phyloP scores from a whole-genome alignment of 2,329 filamentous ascomycete genomes.

The Lecanicillium sp. region DNA sequence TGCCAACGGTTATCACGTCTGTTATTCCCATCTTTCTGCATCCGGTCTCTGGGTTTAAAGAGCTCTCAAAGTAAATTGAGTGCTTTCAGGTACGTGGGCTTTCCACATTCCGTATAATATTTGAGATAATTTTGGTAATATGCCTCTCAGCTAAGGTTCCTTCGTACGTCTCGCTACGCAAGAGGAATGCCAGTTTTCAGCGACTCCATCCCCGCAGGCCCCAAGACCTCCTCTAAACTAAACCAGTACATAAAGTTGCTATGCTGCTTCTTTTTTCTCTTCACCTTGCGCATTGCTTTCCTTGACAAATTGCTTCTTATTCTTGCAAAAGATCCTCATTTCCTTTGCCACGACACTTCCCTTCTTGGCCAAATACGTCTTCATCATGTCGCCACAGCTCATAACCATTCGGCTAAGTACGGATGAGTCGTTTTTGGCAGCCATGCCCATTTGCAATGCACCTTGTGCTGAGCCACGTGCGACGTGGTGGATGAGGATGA shows the following conservation, averaged over 20 bases:
- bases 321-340: conserved; percentile 18
- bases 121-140: too few relatives aligned
- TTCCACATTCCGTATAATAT: too few relatives aligned
- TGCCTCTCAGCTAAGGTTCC: too few relatives aligned
- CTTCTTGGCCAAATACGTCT: conserved; percentile 17
- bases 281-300: neutral
- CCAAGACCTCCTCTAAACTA: too few relatives aligned
- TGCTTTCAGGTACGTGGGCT: neutral
- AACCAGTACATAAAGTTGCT: too few relatives aligned
- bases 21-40: conserved; percentile 6
- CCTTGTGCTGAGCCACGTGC: too few relatives aligned
- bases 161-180: too few relatives aligned
- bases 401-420: neutral
- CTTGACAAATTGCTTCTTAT: conserved; percentile 4
- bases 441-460: too few relatives aligned
- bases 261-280: too few relatives aligned
- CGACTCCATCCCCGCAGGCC: too few relatives aligned
- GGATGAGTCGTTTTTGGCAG: too few relatives aligned
- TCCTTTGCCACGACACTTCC: conserved; percentile 19
- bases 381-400: conserved; percentile 16
- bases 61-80: neutral
- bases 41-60: conserved; percentile 3
- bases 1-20: conserved; percentile 11
- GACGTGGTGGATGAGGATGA: neutral
- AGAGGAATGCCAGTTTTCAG: too few relatives aligned